These are phyloP conservation scores for Tricholoma saponaceum DNA, from an alignment of 768 basidiomycete genomes.

Conservation along the genomic window DNA sequence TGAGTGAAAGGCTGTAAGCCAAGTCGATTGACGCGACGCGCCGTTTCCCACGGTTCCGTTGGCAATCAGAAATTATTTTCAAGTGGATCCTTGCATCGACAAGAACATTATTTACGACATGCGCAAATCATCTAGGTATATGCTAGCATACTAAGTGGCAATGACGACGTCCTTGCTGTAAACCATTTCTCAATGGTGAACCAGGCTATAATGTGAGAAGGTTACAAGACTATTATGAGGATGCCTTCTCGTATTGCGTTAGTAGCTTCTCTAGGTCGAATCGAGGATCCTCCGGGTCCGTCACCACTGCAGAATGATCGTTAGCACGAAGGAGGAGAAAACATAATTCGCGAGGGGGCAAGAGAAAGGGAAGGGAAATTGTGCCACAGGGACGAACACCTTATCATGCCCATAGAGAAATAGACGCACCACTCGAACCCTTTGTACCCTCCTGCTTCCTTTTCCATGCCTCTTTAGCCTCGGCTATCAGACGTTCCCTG, in stretches of 20 bases:
- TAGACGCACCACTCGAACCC: slow-evolving; percentile 50
- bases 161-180: not conserved
- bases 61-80: not conserved
- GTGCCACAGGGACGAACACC: not conserved
- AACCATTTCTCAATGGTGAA: slow-evolving; percentile 4
- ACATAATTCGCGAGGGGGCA: slow-evolving; percentile 1
- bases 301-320: slow-evolving; percentile 56
- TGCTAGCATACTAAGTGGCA: not conserved
- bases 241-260: slow-evolving; percentile 69
- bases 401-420: slow-evolving; percentile 4
- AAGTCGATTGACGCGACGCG: slow-evolving; percentile 35
- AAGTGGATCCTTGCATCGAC: slow-evolving; percentile 4
- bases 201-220: slow-evolving; percentile 12
- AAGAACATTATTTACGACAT: slow-evolving; percentile 20
- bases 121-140: slow-evolving; percentile 9
- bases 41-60: slow-evolving; percentile 33
- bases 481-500: slow-evolving; percentile 70
- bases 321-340: slow-evolving; percentile 9
- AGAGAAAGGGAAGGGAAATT: not conserved
- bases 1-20: not conserved
- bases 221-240: slow-evolving; percentile 37
- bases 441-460: slow-evolving; percentile 62
- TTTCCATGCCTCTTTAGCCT: slow-evolving; percentile 90
- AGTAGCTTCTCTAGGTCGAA: slow-evolving; percentile 95
- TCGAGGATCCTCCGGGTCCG: slow-evolving; percentile 91